A percentile compares a stretch with the other conserved stretches of the same genome.
Evolutionary conservation across 2,329 filamentous ascomycete species (phyloP).

Genomic region (Alternaria panax): DNA sequence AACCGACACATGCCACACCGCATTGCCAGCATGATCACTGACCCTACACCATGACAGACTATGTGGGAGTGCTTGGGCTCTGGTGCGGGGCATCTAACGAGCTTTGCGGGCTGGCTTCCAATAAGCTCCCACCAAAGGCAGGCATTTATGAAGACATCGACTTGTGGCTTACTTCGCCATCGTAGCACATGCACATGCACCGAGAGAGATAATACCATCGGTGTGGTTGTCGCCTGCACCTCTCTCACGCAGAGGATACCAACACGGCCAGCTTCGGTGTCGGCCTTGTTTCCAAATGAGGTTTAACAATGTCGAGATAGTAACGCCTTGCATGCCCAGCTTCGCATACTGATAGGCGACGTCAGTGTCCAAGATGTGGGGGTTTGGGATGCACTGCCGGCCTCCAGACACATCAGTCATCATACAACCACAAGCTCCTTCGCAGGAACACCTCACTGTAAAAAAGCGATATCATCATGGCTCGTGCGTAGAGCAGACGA

Average conservation of each 20-base stretch:
- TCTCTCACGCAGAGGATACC: neutral
- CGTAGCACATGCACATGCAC: conserved; percentile 19
- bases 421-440: neutral
- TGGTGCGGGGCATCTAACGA: conserved; percentile 23
- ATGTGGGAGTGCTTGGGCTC: conserved; percentile 4
- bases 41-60: conserved; percentile 6
- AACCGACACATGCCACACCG: conserved; percentile 36
- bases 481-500: neutral
- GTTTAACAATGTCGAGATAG: conserved; percentile 17
- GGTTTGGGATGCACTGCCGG: conserved; percentile 21
- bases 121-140: conserved; percentile 8
- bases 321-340: conserved; percentile 3
- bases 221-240: neutral
- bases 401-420: neutral
- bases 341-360: neutral
- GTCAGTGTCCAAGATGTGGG: conserved; percentile 3
- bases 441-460: neutral
- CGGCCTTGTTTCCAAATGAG: conserved; percentile 42
- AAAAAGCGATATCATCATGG: neutral
- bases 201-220: conserved; percentile 1
- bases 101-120: conserved; percentile 12
- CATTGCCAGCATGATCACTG: conserved; percentile 11
- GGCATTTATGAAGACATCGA: conserved; percentile 9
- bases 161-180: conserved; percentile 22
- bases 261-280: neutral